A percentile compares a stretch with the other conserved stretches of the same genome.
Evolutionary conservation across 352 stramenopile species (phyloP).

Genomic region (Globisporangium mamillatum): DNA sequence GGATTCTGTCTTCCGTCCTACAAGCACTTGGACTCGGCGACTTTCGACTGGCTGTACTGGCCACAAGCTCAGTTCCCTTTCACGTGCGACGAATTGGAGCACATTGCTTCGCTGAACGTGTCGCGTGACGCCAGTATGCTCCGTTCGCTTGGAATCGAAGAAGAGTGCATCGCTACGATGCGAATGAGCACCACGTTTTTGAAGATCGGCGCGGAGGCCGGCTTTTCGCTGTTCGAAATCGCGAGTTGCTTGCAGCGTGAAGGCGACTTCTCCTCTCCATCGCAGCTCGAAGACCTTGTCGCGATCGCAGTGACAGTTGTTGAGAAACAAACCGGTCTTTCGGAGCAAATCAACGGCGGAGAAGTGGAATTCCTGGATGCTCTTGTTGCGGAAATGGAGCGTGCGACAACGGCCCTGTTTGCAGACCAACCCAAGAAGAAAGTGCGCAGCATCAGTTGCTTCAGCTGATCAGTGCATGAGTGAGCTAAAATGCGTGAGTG

Average conservation of each 20-base stretch:
- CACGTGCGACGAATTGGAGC: constrained; percentile 66
- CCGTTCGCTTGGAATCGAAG: constrained; percentile 68
- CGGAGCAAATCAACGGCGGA: constrained; percentile 24
- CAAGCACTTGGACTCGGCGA: constrained; percentile 76
- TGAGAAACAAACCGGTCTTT: constrained; percentile 28
- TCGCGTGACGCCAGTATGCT: constrained; percentile 56
- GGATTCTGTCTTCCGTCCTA: constrained; percentile 85
- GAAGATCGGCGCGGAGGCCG: constrained; percentile 65
- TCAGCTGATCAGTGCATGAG: constrained; percentile 43
- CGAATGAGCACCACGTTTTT: constrained; percentile 75
- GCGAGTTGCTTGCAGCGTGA: constrained; percentile 75
- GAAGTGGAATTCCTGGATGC: constrained; percentile 43
- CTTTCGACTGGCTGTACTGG: constrained; percentile 88
- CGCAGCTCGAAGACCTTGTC: constrained; percentile 73
- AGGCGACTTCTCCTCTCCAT: constrained; percentile 74
- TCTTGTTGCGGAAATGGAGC: constrained; percentile 49
- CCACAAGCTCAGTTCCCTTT: constrained; percentile 87
- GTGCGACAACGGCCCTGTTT: constrained; percentile 45
- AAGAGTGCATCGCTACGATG: constrained; percentile 82
- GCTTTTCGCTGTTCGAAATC: constrained; percentile 88
- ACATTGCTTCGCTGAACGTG: constrained; percentile 69
- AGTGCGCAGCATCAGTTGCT: constrained; percentile 86
- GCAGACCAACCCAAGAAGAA: constrained; percentile 77
- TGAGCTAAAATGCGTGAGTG: background rate
- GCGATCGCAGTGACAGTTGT: constrained; percentile 36